Evolutionary conservation across 2,329 filamentous ascomycete species (phyloP).

Genomic region (Phialemonium atrogriseum): DNA sequence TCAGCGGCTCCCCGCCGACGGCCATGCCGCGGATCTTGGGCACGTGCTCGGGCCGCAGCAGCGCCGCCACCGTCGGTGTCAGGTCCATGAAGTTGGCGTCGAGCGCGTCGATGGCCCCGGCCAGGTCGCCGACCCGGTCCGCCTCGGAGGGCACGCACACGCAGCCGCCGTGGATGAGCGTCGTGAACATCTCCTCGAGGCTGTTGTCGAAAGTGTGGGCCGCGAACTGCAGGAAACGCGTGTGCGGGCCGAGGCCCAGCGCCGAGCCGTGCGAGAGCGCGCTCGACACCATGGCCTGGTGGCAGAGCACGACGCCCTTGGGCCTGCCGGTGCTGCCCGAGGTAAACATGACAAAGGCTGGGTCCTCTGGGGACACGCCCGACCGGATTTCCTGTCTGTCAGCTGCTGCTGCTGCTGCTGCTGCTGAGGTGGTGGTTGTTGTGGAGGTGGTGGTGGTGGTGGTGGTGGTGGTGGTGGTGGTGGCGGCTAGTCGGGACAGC

Average conservation of each 20-base stretch:
- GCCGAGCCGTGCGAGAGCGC: not conserved
- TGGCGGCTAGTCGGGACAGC: conserved; percentile 1
- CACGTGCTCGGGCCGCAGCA: conserved; percentile 1
- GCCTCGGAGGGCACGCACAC: conserved; percentile 2
- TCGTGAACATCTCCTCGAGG: not conserved
- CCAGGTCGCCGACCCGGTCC: conserved; percentile 1
- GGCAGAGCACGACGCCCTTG: conserved; percentile 50
- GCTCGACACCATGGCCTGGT: conserved; percentile 11
- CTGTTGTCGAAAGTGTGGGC: conserved; percentile 1
- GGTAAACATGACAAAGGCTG: conserved; percentile 47
- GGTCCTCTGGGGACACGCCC: not conserved
- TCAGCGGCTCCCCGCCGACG: conserved; percentile 1
- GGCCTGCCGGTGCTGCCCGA: conserved; percentile 57
- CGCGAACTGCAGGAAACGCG: not conserved
- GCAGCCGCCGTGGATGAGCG: not conserved
- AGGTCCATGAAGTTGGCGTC: conserved; percentile 2
- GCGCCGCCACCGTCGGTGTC: conserved; percentile 1
- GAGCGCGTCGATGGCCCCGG: not conserved
- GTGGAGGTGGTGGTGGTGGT: too few relatives aligned
- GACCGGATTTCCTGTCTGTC: too few relatives aligned
- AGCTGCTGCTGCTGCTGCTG: too few relatives aligned
- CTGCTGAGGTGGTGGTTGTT: too few relatives aligned
- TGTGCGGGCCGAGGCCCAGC: not conserved
- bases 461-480: not conserved
- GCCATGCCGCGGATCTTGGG: conserved; percentile 3